Evolutionary conservation across 805 yeast genomes (phyloP), one percentile per base, ranked within the genome.

Genomic region (Candida rishiriensis): DNA sequence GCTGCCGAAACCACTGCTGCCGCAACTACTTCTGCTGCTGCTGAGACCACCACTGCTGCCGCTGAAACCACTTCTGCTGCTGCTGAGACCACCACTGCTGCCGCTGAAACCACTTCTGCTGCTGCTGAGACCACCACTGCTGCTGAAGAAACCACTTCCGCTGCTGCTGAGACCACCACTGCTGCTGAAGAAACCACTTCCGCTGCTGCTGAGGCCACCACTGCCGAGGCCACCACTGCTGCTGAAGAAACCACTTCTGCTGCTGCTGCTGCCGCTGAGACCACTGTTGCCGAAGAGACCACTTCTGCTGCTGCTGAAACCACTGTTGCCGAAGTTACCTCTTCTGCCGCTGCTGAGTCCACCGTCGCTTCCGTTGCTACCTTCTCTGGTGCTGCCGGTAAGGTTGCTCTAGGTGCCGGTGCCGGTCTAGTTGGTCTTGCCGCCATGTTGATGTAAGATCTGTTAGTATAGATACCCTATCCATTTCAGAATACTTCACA

Each of bases 391-490:
- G 55, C 49, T 43, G 55, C 51, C 16, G 49, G 43, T 29, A 51
- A 49, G 43, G 46, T 42, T 17, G 52, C 47, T 16, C 38, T 49
- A 17, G 53, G 52, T 39, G 53, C 52, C n/a, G 58, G 55, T 44
- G 54, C 55, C 13, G 53, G 49, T 42, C 10, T 52, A 14, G 39
- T 51, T 34, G 56, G 53, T 33, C 32, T 51, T 16, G 55, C 50
- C 34, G 56, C 50, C 39, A 35, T 52, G 44, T 49, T 54, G 46
- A 47, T 54, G 46, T 54, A 48, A 44, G 26, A 21, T 21, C 26
- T 21, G 26, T 21, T 21, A 21, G 26, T 21, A 21, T 21, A 21
- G 26, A 21, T 21, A 21, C 26, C 26, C 26, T n/a, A n/a, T n/a
- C n/a, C 26, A 21, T 21, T 21, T 21, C 26, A 5, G 26, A 21